Evolutionary conservation across 345 rosid species (phyloP), one percentile per base, ranked within the genome.

Genomic region (Camelina neglecta): DNA sequence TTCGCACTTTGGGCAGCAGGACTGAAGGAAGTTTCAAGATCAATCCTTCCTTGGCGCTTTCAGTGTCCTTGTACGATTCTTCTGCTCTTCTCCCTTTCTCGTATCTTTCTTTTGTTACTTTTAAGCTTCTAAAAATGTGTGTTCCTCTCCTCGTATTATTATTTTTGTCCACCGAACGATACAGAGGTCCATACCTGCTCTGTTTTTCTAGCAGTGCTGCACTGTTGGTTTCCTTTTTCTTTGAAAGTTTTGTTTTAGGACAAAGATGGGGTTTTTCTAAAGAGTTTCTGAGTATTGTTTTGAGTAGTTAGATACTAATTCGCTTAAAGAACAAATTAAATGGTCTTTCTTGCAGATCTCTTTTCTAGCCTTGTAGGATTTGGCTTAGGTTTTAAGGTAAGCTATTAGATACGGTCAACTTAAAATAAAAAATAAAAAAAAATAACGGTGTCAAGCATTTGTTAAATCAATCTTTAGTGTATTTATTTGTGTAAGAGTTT

Each of bases 31-130:
- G 67, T 71, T 50, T 47, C 48, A 77, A 64, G 42, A 63, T 63
- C 53, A 63, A 4, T 55, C 51, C 60, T 44, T 51, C 8, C 56
- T 39, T 45, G 13, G 29, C 1, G 31, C 56, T 60, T 42, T 58
- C 33, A 53, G 23, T 76, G 24, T 76, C 75, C 64, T 69, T 45
- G 80, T 76, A 76, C 33, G 59, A 54, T 33, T 69, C 44, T 69
- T 75, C 12, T 42, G 1, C 16, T 24, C 15, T 54, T 55, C 8
- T 18, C 2, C 23, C 6, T 18, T 72, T 16, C 12, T 50, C 29
- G 23, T 21, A 10, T 60, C 1, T 36, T 18, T 39, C 3, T 33
- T 53, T 42, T 18, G 20, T 51, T 72, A 15, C 29, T 47, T 57
- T 45, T 6, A 35, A 35, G 51, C 2, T 67, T 16, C 39, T 45